Percentiles rank a stretch among this genome's conserved stretches.
These are phyloP conservation scores for Somion occarium DNA, from an alignment of 1,284 basidiomycete genomes.

Conservation along the genomic window DNA sequence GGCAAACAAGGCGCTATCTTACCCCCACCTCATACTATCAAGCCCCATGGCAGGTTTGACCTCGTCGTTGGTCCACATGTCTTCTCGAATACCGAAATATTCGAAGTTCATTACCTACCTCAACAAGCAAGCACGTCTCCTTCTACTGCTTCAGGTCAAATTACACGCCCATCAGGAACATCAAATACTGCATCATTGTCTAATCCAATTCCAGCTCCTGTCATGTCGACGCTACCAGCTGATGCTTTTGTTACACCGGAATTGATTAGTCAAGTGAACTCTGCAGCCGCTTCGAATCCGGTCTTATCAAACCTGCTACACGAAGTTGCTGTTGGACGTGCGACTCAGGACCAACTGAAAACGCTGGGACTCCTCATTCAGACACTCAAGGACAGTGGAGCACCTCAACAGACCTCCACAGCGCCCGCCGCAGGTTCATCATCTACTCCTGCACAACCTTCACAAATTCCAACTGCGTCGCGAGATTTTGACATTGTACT, in stretches of 20 bases:
- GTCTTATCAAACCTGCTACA: conserved; percentile 58
- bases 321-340: conserved; percentile 51
- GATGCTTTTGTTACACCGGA: conserved; percentile 41
- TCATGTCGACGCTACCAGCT: conserved; percentile 1
- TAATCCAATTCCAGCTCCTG: background rate
- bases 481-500: conserved; percentile 60
- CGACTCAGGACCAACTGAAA: conserved; percentile 57
- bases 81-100: conserved; percentile 60
- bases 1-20: conserved; percentile 44
- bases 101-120: conserved; percentile 57
- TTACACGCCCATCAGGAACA: background rate
- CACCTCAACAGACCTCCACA: conserved; percentile 18
- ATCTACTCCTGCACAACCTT: conserved; percentile 4
- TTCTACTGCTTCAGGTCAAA: conserved; percentile 11
- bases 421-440: conserved; percentile 6
- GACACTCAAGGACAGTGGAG: conserved; percentile 34
- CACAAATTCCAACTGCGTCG: background rate
- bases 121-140: conserved; percentile 21
- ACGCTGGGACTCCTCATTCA: conserved; percentile 62
- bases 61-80: conserved; percentile 68
- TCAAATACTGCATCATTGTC: background rate
- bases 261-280: conserved; percentile 58
- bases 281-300: conserved; percentile 58
- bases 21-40: conserved; percentile 61
- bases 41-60: conserved; percentile 58